Percentiles rank a stretch among this genome's conserved stretches.
phyloP scores from a whole-genome alignment of 202 grass and related monocot species.

The Setaria italica region DNA sequence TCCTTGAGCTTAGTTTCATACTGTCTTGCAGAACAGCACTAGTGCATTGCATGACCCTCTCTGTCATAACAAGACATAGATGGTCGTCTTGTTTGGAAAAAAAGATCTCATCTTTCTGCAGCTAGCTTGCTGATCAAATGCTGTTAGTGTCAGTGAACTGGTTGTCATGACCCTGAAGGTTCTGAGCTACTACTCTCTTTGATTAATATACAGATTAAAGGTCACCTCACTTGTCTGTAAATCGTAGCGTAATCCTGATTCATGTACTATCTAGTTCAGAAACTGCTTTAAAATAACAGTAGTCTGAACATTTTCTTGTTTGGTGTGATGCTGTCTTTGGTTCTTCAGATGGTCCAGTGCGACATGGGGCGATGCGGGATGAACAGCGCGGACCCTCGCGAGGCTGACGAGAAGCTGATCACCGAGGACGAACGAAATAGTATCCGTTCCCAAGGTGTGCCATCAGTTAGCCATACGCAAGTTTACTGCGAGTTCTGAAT shows the following conservation, averaged over 20 bases:
- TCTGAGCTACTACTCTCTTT: too few relatives aligned
- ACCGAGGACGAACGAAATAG: too few relatives aligned
- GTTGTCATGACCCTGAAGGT: too few relatives aligned
- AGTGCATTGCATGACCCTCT: too few relatives aligned
- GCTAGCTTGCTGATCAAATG: neutral
- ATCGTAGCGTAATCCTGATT: neutral
- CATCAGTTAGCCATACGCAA: too few relatives aligned
- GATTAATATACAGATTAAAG: too few relatives aligned
- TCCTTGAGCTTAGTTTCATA: neutral
- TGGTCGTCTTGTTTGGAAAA: too few relatives aligned
- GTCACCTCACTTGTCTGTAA: neutral
- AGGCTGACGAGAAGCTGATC: neutral
- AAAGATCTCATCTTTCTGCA: neutral
- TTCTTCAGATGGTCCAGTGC: slow-evolving; percentile 84
- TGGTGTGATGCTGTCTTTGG: neutral
- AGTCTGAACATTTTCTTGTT: slow-evolving; percentile 20
- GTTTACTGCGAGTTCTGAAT: too few relatives aligned
- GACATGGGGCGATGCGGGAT: slow-evolving; percentile 79
- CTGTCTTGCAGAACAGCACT: too few relatives aligned
- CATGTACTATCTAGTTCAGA: neutral
- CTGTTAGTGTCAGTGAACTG: neutral
- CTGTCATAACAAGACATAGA: too few relatives aligned
- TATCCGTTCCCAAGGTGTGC: too few relatives aligned
- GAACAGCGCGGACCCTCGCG: slow-evolving; percentile 45
- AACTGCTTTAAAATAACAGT: slow-evolving; percentile 4